Conservation (phyloP, 768 basidiomycete species). For the Austroboletus eburneus region DNA sequence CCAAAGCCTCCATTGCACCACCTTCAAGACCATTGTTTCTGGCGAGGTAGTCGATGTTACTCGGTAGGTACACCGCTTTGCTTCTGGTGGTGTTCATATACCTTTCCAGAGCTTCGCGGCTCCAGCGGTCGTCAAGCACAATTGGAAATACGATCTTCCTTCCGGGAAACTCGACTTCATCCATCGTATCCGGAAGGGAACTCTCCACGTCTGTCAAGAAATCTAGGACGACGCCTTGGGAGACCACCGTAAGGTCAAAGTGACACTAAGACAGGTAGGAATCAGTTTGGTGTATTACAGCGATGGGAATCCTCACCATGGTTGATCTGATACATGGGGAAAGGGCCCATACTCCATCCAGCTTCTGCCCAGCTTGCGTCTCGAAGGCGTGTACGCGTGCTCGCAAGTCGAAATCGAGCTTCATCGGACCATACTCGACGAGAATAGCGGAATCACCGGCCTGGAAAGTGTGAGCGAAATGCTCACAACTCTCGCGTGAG, state of each 20-base stretch:
- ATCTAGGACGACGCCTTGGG: conserved; percentile 42
- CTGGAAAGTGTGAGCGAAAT: conserved; percentile 15
- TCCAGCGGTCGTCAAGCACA: conserved; percentile 58
- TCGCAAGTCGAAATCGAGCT: conserved; percentile 47
- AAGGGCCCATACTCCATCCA: conserved; percentile 38
- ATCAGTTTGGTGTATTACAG: not conserved
- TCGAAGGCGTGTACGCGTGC: conserved; percentile 59
- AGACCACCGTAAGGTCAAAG: conserved; percentile 41
- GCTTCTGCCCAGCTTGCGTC: conserved; percentile 30
- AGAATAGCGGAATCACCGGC: conserved; percentile 63
- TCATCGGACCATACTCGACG: conserved; percentile 57
- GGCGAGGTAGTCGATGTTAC: conserved; percentile 65
- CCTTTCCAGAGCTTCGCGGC: conserved; percentile 47
- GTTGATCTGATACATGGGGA: conserved; percentile 55
- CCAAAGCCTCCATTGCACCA: conserved; percentile 40
- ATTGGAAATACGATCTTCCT: conserved; percentile 60
- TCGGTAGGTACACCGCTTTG: conserved; percentile 62
- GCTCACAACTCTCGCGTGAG: not conserved
- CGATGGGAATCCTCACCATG: conserved; percentile 37
- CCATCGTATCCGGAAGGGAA: conserved; percentile 37
- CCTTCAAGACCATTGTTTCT: conserved; percentile 53
- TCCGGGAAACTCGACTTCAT: conserved; percentile 43
- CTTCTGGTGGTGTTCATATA: conserved; percentile 55
- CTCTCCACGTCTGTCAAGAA: conserved; percentile 37
- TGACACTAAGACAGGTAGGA: conserved; percentile 34